phyloP scores from a whole-genome alignment of 768 basidiomycete species.

The Tremella mesenterica region DNA sequence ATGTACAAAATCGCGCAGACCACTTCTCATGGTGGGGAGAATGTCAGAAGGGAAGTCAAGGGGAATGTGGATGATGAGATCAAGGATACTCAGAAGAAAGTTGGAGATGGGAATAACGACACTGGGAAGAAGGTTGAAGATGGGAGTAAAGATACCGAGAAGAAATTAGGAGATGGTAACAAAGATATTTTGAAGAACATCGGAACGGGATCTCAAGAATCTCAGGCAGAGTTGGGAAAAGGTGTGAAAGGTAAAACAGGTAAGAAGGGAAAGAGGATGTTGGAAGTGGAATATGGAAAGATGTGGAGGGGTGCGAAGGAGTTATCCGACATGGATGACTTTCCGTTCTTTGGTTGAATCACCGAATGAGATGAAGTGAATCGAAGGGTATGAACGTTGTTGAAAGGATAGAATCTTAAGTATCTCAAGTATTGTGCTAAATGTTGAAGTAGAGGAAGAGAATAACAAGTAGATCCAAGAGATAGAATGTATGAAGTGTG shows the following conservation, averaged over 20 bases:
- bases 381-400: too few relatives aligned
- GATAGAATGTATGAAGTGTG: too few relatives aligned
- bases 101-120: background rate
- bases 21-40: background rate
- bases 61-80: background rate
- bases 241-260: background rate
- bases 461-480: background rate
- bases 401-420: background rate
- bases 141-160: background rate
- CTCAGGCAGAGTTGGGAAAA: background rate
- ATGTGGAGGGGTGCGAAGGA: conserved; percentile 11
- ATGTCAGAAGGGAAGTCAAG: background rate
- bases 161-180: background rate
- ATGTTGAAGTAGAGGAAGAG: background rate
- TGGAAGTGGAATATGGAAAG: conserved; percentile 9
- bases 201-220: background rate
- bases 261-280: background rate
- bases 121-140: background rate
- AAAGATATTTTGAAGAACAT: background rate
- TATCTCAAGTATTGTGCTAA: too few relatives aligned
- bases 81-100: background rate
- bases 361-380: background rate
- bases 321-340: conserved; percentile 14
- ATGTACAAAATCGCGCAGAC: background rate
- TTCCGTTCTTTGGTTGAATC: conserved; percentile 10